Evolutionary conservation across 371 early-diverging fungal species (phyloP).

Genomic region (Rhizopus arrhizus): DNA sequence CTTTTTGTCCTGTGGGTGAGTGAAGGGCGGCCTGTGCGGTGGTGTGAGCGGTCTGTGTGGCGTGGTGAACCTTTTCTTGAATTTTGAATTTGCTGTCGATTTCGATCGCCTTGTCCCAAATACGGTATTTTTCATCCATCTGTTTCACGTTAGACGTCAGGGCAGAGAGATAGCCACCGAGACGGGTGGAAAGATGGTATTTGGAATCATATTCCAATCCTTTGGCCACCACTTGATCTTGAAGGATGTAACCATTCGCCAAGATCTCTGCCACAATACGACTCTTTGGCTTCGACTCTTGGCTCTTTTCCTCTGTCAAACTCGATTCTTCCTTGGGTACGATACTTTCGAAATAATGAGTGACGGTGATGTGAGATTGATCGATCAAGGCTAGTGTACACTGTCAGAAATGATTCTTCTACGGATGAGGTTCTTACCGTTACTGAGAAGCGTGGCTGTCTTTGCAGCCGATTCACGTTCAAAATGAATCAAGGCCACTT

Average conservation of each 20-base stretch:
- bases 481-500: slow-evolving; percentile 61
- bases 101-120: slow-evolving; percentile 55
- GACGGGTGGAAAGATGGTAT: slow-evolving; percentile 39
- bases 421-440: slow-evolving; percentile 39
- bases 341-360: slow-evolving; percentile 54
- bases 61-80: slow-evolving; percentile 55
- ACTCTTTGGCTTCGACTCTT: slow-evolving; percentile 62
- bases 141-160: slow-evolving; percentile 44
- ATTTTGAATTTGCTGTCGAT: slow-evolving; percentile 63
- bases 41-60: slow-evolving; percentile 49
- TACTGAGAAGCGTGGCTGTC: slow-evolving; percentile 65
- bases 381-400: slow-evolving; percentile 58
- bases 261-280: slow-evolving; percentile 66
- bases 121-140: slow-evolving; percentile 63
- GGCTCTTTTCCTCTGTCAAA: slow-evolving; percentile 28
- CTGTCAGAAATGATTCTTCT: neutral
- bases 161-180: slow-evolving; percentile 29
- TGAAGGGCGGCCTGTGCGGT: slow-evolving; percentile 55
- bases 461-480: slow-evolving; percentile 69
- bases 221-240: slow-evolving; percentile 62
- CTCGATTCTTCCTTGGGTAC: slow-evolving; percentile 15
- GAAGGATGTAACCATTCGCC: slow-evolving; percentile 62
- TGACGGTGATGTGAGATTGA: slow-evolving; percentile 60
- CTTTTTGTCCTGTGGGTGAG: slow-evolving; percentile 64
- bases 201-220: slow-evolving; percentile 62